phyloP scores from a whole-genome alignment of 75 land plant genomes.

The Isoetes taiwanensis region DNA sequence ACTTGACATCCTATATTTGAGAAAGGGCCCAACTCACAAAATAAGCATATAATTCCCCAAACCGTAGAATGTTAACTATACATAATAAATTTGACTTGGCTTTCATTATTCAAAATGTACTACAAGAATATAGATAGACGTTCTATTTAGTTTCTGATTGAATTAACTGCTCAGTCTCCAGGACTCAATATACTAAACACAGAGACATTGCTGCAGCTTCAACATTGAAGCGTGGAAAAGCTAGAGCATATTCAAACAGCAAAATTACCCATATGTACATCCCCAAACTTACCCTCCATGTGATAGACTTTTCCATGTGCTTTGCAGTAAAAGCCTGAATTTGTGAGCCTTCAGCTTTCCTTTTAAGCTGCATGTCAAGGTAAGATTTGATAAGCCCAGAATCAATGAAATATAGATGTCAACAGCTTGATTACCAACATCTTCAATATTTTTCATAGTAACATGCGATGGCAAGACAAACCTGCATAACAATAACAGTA shows the following conservation, averaged over 20 bases:
- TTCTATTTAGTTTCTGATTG: background rate
- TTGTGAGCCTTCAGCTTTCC: conserved; percentile 35
- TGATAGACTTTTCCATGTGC: conserved; percentile 45
- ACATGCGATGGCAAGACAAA: conserved; percentile 20
- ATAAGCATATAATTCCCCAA: background rate
- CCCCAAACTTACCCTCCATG: conserved; percentile 54
- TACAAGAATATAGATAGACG: too few species aligned
- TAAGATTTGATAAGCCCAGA: too few species aligned
- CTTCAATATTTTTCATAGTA: conserved; percentile 29
- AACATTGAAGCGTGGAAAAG: too few species aligned
- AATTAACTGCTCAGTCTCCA: background rate
- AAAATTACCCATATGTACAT: too few species aligned
- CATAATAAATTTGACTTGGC: background rate
- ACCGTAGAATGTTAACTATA: background rate
- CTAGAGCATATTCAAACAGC: too few species aligned
- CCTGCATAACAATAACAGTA: conserved; percentile 12
- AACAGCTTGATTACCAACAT: conserved; percentile 12
- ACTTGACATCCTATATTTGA: conserved; percentile 53
- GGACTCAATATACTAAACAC: background rate
- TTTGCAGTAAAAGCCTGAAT: conserved; percentile 35
- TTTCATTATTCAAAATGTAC: too few species aligned
- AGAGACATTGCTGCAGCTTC: too few species aligned
- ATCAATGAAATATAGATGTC: too few species aligned
- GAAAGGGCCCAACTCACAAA: background rate
- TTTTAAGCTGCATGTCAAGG: too few species aligned